These are phyloP conservation scores for Deuterostichococcus epilithicus DNA, from an alignment of 139 green algal genomes.

Conservation along the genomic window DNA sequence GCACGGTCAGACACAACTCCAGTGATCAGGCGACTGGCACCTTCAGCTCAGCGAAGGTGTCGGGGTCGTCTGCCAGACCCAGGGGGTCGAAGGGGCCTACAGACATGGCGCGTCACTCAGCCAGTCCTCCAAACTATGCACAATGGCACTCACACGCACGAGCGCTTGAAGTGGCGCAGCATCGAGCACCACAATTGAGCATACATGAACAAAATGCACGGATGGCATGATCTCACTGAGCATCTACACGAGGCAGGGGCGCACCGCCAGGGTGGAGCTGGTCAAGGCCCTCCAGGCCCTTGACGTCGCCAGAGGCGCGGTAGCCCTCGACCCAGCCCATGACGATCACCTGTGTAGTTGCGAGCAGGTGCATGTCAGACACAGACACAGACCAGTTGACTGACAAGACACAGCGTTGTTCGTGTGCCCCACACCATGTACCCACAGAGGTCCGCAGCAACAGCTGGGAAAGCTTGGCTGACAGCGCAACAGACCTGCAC, in stretches of 20 bases:
- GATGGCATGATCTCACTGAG: not conserved
- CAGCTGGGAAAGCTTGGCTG: too few relatives aligned
- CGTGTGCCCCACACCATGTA: not conserved
- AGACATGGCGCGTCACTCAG: slow-evolving; percentile 40
- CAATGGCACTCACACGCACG: not conserved
- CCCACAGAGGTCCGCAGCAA: too few relatives aligned
- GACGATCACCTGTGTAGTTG: slow-evolving; percentile 60
- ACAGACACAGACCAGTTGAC: not conserved
- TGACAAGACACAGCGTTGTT: too few relatives aligned
- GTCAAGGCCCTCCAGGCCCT: slow-evolving; percentile 72
- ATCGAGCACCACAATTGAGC: too few relatives aligned
- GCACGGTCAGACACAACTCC: too few relatives aligned
- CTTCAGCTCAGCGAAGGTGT: slow-evolving; percentile 83
- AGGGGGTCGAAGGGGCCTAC: slow-evolving; percentile 58
- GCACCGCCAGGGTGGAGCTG: slow-evolving; percentile 57
- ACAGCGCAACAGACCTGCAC: slow-evolving; percentile 26
- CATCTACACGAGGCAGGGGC: not conserved
- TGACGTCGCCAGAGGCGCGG: slow-evolving; percentile 71
- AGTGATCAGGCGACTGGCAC: slow-evolving; percentile 29
- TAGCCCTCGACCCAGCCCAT: slow-evolving; percentile 85
- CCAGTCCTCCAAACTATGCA: not conserved
- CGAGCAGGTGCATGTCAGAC: not conserved
- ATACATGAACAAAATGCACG: too few relatives aligned
- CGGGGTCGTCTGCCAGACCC: slow-evolving; percentile 89
- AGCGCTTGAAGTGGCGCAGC: too few relatives aligned